Conservation (phyloP, 805 yeast species). For the Nakazawaea ambrosiae region DNA sequence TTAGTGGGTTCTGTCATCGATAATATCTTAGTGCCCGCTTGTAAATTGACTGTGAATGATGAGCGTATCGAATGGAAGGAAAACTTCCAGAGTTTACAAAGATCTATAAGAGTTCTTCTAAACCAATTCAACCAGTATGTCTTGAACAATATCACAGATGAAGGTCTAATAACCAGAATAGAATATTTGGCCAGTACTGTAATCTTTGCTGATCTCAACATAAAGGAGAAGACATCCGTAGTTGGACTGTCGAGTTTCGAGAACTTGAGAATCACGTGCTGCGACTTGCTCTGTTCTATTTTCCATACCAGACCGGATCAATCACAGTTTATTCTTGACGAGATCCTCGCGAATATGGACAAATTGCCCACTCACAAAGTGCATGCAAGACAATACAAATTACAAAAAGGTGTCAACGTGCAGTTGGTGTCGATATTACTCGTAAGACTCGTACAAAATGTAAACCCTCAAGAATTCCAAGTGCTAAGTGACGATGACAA, state of each 20-base stretch:
- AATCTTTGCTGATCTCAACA: slow-evolving; percentile 30
- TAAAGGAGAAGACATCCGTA: slow-evolving; percentile 18
- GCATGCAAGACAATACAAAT: slow-evolving; percentile 33
- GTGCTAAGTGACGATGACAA: background rate
- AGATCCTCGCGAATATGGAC: slow-evolving; percentile 45
- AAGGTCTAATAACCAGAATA: slow-evolving; percentile 46
- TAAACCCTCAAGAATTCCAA: slow-evolving; percentile 19
- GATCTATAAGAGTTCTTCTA: slow-evolving; percentile 11
- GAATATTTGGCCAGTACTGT: slow-evolving; percentile 43
- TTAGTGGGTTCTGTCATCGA: slow-evolving; percentile 29
- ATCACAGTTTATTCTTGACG: slow-evolving; percentile 52
- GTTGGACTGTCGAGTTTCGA: slow-evolving; percentile 19
- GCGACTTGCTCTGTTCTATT: slow-evolving; percentile 27
- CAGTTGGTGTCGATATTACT: slow-evolving; percentile 42
- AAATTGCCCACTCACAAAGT: slow-evolving; percentile 39
- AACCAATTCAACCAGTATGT: slow-evolving; percentile 16
- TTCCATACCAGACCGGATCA: slow-evolving; percentile 42
- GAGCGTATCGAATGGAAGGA: background rate
- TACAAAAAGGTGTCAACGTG: slow-evolving; percentile 38
- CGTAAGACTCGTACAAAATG: slow-evolving; percentile 34
- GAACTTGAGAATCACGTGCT: slow-evolving; percentile 21
- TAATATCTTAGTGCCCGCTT: slow-evolving; percentile 19
- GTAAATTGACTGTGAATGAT: slow-evolving; percentile 6
- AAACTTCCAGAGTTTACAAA: background rate
- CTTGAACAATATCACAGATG: slow-evolving; percentile 29